Base-by-base conservation (phyloP, 192 early-diverging fungal species). In the Coemansia sp. region DNA sequence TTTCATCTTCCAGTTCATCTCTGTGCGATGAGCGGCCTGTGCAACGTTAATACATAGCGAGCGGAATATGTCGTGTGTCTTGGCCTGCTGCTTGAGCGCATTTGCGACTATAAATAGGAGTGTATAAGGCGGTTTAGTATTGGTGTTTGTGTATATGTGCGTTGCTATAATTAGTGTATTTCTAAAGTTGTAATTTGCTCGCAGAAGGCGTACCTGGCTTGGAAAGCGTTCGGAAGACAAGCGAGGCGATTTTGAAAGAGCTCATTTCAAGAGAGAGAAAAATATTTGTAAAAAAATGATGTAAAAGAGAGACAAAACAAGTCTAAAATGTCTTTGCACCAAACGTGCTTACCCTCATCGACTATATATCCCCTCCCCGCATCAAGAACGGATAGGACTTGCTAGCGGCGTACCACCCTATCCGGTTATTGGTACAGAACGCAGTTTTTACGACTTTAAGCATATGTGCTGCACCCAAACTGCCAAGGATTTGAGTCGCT, bases 1-100 rank as follows among this genome's bases (percentile, higher is more conserved):
- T 49, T 82, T 82, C 88, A 91, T 89, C 65, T 89, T 89, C 62
- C 88, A 81, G 46, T 84, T 87, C 86, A 91, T 91, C 67, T 91
- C 90, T n/a, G 86, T 71, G n/a, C 84, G 75, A 49, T 89, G 88
- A 2, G 87, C 81, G 70, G 86, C 67, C 81, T 91, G 89, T 2
- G 90, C 90, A 2, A 91, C 80, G 52, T 82, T 81, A 55, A 91
- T 91, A 63, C 90, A 91, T 8, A 86, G 74, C 40, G 83, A 77
- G 42, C 75, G 79, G 66, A 91, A 91, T 15, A 55, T 60, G 25
- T 75, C 73, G 68, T 85, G 85, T 14, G 62, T 71, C 70, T 84
- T 84, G 49, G 80, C 76, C 49, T 79, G 80, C 49, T 65, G 55
- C 67, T 79, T 82, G 41, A 82, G 69, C 24, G 62, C 69, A 48